phyloP scores from a whole-genome alignment of 495 filamentous ascomycete genomes.

The Gamarada debralockiae region DNA sequence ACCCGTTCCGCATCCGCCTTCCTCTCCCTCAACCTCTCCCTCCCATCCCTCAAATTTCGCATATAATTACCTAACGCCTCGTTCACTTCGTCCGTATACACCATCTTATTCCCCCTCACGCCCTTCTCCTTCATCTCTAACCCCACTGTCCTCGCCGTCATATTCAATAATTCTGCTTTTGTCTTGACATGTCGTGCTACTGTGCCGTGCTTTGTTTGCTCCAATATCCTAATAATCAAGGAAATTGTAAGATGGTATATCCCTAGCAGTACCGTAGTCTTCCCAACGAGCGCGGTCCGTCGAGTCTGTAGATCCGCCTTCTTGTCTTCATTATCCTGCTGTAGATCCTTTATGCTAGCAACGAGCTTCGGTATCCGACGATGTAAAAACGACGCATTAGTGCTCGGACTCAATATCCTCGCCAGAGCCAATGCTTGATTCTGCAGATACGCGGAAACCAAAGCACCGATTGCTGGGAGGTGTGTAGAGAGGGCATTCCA shows the following conservation, averaged over 20 bases:
- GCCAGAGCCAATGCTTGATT: conserved; percentile 35
- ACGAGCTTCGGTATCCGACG: conserved; percentile 40
- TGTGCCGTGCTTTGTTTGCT: conserved; percentile 62
- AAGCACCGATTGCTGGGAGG: conserved; percentile 35
- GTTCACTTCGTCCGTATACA: conserved; percentile 55
- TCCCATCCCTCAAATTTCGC: conserved; percentile 48
- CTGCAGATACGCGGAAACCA: conserved; percentile 38
- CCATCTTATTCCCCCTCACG: conserved; percentile 31
- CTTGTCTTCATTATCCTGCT: conserved; percentile 14
- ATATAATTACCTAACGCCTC: conserved; percentile 55
- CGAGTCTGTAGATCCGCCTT: conserved; percentile 27
- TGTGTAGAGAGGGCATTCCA: conserved; percentile 24
- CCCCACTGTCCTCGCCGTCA: conserved; percentile 51
- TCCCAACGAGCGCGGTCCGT: conserved; percentile 31
- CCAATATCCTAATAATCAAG: conserved; percentile 33
- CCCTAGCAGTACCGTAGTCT: conserved; percentile 31
- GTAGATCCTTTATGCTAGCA: conserved; percentile 24
- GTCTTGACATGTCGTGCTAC: conserved; percentile 50
- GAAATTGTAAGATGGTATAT: conserved; percentile 20
- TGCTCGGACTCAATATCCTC: conserved; percentile 40
- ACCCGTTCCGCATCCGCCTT: conserved; percentile 40
- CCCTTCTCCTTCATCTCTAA: conserved; percentile 48
- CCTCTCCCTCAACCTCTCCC: conserved; percentile 42
- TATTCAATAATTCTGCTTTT: conserved; percentile 53
- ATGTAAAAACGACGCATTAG: conserved; percentile 50